Evolutionary conservation across 129 eudicot species (phyloP), one percentile per base, ranked within the genome.

Genomic region (Oenanthe sinensis): DNA sequence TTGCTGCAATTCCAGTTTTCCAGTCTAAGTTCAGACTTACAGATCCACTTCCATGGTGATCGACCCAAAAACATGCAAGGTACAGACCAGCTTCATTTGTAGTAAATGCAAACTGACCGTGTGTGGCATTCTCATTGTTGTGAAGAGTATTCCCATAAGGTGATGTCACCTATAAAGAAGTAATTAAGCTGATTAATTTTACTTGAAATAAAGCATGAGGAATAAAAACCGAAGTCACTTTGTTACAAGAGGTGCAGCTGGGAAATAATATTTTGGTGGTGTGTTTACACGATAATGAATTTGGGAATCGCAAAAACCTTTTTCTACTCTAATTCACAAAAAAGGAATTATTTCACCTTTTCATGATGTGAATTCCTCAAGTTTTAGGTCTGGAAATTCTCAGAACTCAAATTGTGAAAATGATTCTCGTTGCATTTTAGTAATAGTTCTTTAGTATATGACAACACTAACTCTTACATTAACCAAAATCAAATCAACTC

Each of bases 1-100:
- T 93, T 52, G 98, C 97, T 63, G 97, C 98, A 81, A 93, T 80
- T 77, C 98, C 98, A 26, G 87, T 93, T 87, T 91, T 93, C 98
- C 98, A 93, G 86, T 93, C 98, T 30, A 93, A 83, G 84, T 89
- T 93, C 70, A 91, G 85, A 78, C 91, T 93, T 77, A 91, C 84
- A 69, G 86, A 88, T 75, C 89, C 96, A 46, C 86, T 83, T 75
- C 83, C 88, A 77, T 71, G 91, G 71, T 86, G 88, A 74, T 93
- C 98, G 1, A 84, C 75, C 91, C 88, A 89, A 69, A 93, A 93
- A 79, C 98, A 93, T 68, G 98, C 91, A 77, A 86, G 79, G 79
- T 93, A 93, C 54, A 85, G 87, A 26, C 98, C 98, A 70, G 91
- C 84, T 77, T 93, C 98, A 19, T 85, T 85, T 48, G 98, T 85